These are phyloP conservation scores for Rhizophlyctis rosea DNA, from an alignment of 192 early-diverging fungal species.

Conservation along the genomic window DNA sequence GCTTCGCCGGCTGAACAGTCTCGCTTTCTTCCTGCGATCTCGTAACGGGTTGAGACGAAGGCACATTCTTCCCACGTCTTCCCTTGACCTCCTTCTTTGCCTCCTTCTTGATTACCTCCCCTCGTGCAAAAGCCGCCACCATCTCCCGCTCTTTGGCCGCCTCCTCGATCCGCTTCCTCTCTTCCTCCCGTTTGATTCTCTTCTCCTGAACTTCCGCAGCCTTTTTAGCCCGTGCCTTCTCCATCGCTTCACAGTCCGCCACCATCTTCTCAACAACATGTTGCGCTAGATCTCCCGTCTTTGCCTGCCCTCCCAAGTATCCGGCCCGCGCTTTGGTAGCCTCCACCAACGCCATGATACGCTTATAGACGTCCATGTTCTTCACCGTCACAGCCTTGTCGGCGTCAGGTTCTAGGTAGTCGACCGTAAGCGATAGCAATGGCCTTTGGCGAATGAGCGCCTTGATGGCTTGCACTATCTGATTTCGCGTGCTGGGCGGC, in stretches of 20 bases:
- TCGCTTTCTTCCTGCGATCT: too few species aligned
- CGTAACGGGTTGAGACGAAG: too few species aligned
- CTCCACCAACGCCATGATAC: slow-evolving; percentile 14
- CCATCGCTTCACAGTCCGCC: not conserved
- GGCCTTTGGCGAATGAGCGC: slow-evolving; percentile 20
- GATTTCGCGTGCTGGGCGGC: slow-evolving; percentile 20
- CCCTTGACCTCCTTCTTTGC: too few species aligned
- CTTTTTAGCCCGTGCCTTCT: slow-evolving; percentile 3
- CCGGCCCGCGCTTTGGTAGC: slow-evolving; percentile 12
- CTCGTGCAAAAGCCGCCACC: not conserved
- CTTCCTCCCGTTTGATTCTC: not conserved
- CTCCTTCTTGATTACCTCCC: too few species aligned
- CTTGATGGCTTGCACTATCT: slow-evolving; percentile 29
- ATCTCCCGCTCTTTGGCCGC: not conserved
- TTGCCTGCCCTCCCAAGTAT: slow-evolving; percentile 24
- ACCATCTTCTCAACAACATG: slow-evolving; percentile 8
- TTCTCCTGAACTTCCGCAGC: not conserved
- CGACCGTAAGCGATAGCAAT: not conserved
- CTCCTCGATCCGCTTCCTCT: not conserved
- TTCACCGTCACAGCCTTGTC: not conserved
- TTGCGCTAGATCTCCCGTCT: not conserved
- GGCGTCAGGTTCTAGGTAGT: not conserved
- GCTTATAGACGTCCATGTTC: slow-evolving; percentile 4
- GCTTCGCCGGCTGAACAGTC: too few species aligned
- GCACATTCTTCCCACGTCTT: too few species aligned